Base-by-base conservation (phyloP, 2,329 filamentous ascomycete species). In the Aquanectria penicillioides region DNA sequence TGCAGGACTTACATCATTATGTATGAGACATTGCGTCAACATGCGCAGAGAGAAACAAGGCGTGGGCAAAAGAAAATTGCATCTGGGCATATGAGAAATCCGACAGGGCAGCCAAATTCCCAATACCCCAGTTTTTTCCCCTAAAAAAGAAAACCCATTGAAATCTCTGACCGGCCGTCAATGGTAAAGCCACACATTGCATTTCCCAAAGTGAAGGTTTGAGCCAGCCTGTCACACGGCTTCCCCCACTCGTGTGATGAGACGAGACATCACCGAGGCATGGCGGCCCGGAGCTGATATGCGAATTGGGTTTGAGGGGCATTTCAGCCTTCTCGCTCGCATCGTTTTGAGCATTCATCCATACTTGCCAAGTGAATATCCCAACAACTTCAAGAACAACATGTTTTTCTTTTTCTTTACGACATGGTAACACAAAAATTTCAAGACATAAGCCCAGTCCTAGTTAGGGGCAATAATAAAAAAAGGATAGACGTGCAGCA, bases 161-260 rank as follows among this genome's bases (percentile, higher is more conserved):
- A 53, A 40, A 46, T 55, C 28, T 37, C 20, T 22, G 34, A 47
- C 48, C 12, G 26, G 43, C 40, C 48, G 38, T 34, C 48, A 52
- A 50, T 48, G 37, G 53, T 36, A 51, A 53, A 60, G 44, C 52
- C 29, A 38, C 34, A 26, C 22, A 33, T 15, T 34, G 31, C 29
- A 20, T 17, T 37, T 37, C 49, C 20, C 43, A 31, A 55, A 62
- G 56, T 28, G 50, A 59, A 40, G 13, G 22, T 54, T 61, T 50
- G 12, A 59, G 57, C 56, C 65, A 69, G 63, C 64, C 58, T 63
- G 64, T 41, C 38, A n/a, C 58, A 20, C 47, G 38, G 40, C 40
- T 55, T 41, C 25, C 47, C 51, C 15, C 44, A 31, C 38, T 20
- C 23, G 17, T n/a, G 41, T 18, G 28, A 59, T 61, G 63, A 64